Conservation (phyloP, 495 filamentous ascomycete species). For the Wilcoxina mikolae region DNA sequence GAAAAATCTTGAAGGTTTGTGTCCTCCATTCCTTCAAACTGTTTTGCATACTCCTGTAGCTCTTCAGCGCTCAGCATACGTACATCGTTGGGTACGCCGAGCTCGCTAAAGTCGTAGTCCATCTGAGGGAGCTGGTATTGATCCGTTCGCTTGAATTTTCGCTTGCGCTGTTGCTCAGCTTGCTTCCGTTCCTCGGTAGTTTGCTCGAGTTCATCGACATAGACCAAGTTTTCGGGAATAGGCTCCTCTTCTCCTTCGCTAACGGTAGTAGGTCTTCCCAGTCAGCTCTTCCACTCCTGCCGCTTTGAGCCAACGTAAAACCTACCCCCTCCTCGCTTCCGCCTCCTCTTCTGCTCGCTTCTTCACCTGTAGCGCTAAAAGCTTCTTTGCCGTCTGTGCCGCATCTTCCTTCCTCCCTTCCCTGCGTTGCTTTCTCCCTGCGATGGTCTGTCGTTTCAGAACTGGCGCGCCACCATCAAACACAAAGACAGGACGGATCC, state of each 20-base stretch:
- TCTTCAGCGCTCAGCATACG: conserved; percentile 91
- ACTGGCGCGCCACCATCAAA: conserved; percentile 91
- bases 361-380: conserved; percentile 88
- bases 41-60: conserved; percentile 76
- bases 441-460: conserved; percentile 82
- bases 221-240: conserved; percentile 60
- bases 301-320: not conserved
- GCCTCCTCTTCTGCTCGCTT: conserved; percentile 70
- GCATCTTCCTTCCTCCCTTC: conserved; percentile 92
- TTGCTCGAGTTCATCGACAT: conserved; percentile 79
- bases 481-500: conserved; percentile 94
- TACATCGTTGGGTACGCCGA: conserved; percentile 82
- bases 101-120: conserved; percentile 40
- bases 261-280: conserved; percentile 1
- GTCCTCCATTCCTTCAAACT: conserved; percentile 86
- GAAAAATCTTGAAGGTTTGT: conserved; percentile 92
- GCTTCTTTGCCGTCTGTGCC: conserved; percentile 67
- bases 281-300: not conserved
- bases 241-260: conserved; percentile 47
- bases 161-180: conserved; percentile 55
- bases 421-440: conserved; percentile 56
- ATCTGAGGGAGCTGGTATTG: conserved; percentile 86
- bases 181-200: conserved; percentile 62
- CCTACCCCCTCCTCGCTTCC: conserved; percentile 28
- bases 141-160: conserved; percentile 68